Evolutionary conservation across 768 basidiomycete genomes (phyloP).

Genomic region (Neoboletus subvelutipes): DNA sequence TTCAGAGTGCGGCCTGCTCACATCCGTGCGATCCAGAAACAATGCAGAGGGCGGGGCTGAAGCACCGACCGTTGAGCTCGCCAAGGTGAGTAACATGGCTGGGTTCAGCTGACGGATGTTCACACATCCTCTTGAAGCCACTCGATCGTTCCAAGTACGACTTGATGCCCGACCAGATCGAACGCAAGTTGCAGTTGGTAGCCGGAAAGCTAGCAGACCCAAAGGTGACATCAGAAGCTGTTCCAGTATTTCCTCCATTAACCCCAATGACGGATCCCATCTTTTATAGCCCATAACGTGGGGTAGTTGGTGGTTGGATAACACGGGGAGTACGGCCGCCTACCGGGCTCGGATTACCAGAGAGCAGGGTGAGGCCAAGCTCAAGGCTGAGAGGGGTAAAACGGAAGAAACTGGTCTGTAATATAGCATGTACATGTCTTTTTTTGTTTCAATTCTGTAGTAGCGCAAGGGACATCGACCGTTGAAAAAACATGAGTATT

Average conservation of each 20-base stretch:
- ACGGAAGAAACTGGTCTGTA: neutral
- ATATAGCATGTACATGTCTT: too few species aligned
- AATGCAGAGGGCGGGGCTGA: slow-evolving; percentile 15
- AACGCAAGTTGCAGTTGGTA: neutral
- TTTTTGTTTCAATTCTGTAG: neutral
- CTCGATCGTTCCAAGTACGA: slow-evolving; percentile 17
- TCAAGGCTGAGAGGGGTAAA: neutral
- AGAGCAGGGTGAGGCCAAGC: slow-evolving; percentile 7
- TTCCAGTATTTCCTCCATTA: neutral
- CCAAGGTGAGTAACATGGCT: neutral
- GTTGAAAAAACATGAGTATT: neutral
- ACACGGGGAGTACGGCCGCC: slow-evolving; percentile 15
- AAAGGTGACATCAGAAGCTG: neutral
- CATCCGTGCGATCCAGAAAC: slow-evolving; percentile 11
- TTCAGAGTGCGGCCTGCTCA: slow-evolving; percentile 18
- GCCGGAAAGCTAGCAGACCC: neutral
- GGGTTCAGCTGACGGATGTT: neutral
- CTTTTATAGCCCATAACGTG: slow-evolving; percentile 1
- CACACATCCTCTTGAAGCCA: neutral
- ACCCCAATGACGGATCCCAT: neutral
- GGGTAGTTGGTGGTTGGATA: slow-evolving; percentile 15
- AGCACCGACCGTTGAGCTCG: slow-evolving; percentile 9
- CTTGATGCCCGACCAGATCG: slow-evolving; percentile 8
- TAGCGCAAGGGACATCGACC: neutral
- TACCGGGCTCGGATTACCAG: slow-evolving; percentile 12